These are phyloP conservation scores for Peterozyma toletana DNA, from an alignment of 805 yeast genomes.

Conservation along the genomic window DNA sequence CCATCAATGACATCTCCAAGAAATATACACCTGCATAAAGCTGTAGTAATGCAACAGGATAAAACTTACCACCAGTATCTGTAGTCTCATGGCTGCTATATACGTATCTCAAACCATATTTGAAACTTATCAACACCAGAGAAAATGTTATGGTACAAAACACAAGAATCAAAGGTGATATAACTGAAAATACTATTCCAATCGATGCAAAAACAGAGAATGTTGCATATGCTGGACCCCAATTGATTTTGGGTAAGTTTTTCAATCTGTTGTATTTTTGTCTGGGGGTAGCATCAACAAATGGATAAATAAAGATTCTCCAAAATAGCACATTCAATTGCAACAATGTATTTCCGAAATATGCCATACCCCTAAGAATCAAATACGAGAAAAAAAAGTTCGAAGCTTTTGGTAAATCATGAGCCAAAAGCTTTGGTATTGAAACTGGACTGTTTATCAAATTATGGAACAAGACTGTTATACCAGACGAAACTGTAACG, in stretches of 20 bases:
- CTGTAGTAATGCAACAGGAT: conserved; percentile 70
- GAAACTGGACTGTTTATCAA: conserved; percentile 64
- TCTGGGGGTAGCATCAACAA: conserved; percentile 56
- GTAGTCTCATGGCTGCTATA: conserved; percentile 43
- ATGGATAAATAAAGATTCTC: conserved; percentile 25
- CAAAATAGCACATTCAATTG: conserved; percentile 46
- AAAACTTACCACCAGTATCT: conserved; percentile 64
- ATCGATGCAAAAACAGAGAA: conserved; percentile 74
- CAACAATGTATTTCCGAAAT: conserved; percentile 65
- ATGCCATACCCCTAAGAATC: conserved; percentile 66
- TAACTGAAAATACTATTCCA: conserved; percentile 68
- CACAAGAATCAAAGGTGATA: conserved; percentile 71
- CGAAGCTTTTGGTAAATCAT: conserved; percentile 78
- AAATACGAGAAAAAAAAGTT: conserved; percentile 79
- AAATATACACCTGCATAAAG: conserved; percentile 78
- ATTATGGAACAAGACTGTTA: conserved; percentile 54
- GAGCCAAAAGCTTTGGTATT: conserved; percentile 64
- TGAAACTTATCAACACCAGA: conserved; percentile 56
- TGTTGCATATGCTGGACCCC: conserved; percentile 78
- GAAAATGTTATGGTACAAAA: conserved; percentile 51
- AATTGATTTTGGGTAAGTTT: conserved; percentile 39
- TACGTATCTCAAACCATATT: conserved; percentile 57
- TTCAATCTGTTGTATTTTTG: conserved; percentile 38
- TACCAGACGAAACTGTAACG: conserved; percentile 77
- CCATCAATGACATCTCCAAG: conserved; percentile 70